phyloP scores from a whole-genome alignment of 306 rosid species.

The Ceratonia siliqua region DNA sequence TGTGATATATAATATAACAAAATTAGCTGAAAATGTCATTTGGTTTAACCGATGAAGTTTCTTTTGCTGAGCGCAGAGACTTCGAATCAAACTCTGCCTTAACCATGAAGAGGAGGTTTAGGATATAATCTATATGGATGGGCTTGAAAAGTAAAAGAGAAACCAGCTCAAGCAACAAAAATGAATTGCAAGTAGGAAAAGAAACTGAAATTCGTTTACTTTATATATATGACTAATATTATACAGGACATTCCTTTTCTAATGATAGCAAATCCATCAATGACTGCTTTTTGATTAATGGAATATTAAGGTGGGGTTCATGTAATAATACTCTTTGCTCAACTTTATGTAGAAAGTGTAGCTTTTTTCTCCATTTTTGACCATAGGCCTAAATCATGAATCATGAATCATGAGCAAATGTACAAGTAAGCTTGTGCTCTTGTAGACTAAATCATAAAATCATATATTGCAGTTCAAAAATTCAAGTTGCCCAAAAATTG shows the following conservation, averaged over 20 bases:
- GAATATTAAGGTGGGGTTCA: conserved; percentile 41
- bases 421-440: not conserved
- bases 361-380: conserved; percentile 23
- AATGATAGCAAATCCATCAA: conserved; percentile 30
- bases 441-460: not conserved
- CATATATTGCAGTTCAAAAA: conserved; percentile 12
- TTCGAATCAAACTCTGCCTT: not conserved
- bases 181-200: not conserved
- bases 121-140: not conserved
- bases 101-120: no score
- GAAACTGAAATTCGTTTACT: not conserved
- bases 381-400: conserved; percentile 12
- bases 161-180: not conserved
- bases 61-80: not conserved
- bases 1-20: not conserved
- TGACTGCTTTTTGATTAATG: conserved; percentile 1
- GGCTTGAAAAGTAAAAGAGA: not conserved
- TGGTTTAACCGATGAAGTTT: not conserved
- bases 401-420: not conserved
- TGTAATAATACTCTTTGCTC: conserved; percentile 20
- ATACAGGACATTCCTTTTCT: not conserved
- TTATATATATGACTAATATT: not conserved
- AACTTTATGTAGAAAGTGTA: conserved; percentile 24
- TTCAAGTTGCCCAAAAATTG: conserved; percentile 8
- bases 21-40: not conserved